Conservation (phyloP, 129 eudicot genomes). For the Tagetes erecta region DNA sequence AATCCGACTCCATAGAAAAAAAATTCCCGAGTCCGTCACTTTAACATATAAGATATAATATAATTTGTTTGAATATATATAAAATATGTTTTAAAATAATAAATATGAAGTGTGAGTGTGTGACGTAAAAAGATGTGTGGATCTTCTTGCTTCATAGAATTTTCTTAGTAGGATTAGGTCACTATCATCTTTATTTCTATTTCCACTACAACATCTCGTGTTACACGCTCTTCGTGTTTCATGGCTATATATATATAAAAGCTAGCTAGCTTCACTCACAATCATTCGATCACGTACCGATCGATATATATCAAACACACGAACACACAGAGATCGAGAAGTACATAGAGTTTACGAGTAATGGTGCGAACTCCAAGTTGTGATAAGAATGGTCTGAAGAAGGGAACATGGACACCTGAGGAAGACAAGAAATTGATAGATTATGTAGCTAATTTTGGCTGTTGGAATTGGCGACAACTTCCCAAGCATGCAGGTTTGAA, state of each 20-base stretch:
- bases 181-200: slow-evolving; percentile 17
- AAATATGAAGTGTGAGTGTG: slow-evolving; percentile 13
- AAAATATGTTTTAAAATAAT: neutral
- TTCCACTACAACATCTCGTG: slow-evolving; percentile 12
- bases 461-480: slow-evolving; percentile 48
- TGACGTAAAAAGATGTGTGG: neutral
- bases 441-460: slow-evolving; percentile 37
- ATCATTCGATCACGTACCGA: too few relatives aligned
- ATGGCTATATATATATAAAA: neutral
- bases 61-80: too few relatives aligned
- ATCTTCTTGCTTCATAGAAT: slow-evolving; percentile 8
- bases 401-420: slow-evolving; percentile 48
- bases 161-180: slow-evolving; percentile 21
- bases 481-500: slow-evolving; percentile 43
- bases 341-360: neutral
- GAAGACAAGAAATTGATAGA: slow-evolving; percentile 38
- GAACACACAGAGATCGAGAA: neutral
- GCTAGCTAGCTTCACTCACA: neutral
- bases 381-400: slow-evolving; percentile 40
- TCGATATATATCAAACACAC: neutral
- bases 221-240: slow-evolving; percentile 20
- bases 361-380: slow-evolving; percentile 47
- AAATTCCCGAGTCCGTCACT: too few relatives aligned
- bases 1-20: too few relatives aligned
- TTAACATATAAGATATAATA: too few relatives aligned